Base-by-base conservation (phyloP, 768 basidiomycete species). In the Nevesoporus exiguus region DNA sequence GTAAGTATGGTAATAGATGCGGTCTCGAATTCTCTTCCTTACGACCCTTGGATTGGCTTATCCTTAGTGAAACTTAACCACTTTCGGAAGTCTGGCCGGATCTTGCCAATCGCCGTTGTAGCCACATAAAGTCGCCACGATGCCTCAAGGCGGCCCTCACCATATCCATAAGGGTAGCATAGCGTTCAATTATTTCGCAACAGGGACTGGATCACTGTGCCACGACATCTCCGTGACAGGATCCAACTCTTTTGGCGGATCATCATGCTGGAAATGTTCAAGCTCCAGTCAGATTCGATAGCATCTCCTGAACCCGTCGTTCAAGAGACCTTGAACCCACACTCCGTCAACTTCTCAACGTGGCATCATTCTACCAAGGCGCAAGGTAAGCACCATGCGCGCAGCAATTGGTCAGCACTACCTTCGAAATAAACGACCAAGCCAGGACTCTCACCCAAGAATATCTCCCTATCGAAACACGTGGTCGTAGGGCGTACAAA, bases 401-500 rank as follows among this genome's bases (percentile, higher is more conserved):
- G 9, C 22, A 41, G 21, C 29, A 36, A 29, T 36, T 47, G 46
- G 50, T 48, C 49, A 58, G 56, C 42, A 33, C 17, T 17, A 30
- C 45, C 57, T n/a, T 22, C 25, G 25, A 27, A 52, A 27, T 39
- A 41, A 42, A 25, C 39, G 17, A 30, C n/a, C 15, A 36, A 14
- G 8, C 39, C 33, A 13, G 21, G 36, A 30, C 44, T 49, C 24
- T 30, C 29, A 43, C 45, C 58, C 59, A 61, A 58, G 59, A 64
- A 63, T 63, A 64, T 51, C 61, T 30, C 37, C 42, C 64, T 61
- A 61, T 64, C 62, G 33, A 39, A n/a, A 13, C 55, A 41, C 59
- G 48, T 47, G 62, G 41, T 22, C 51, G 27, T 53, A 48, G 48
- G 11, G 15, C 14, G 40, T 43, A 44, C 21, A 15, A 42, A 49